Percentiles rank a stretch among this genome's conserved stretches.
Conservation (phyloP, 306 rosid species). For the Sechiopsis laciniata region DNA sequence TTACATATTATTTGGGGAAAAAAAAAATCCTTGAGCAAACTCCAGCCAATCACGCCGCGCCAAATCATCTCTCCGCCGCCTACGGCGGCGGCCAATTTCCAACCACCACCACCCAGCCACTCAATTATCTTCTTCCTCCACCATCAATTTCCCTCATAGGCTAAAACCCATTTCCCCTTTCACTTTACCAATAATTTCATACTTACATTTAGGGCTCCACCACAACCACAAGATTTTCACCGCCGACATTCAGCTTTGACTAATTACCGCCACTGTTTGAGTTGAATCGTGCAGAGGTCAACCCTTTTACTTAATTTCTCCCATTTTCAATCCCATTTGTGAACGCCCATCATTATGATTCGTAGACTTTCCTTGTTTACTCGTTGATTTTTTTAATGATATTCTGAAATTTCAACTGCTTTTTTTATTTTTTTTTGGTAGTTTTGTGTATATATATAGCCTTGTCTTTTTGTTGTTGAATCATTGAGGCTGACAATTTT, state of each 20-base stretch:
- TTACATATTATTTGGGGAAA: background rate
- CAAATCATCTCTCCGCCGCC: background rate
- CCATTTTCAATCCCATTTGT: background rate
- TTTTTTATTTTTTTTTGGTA: background rate
- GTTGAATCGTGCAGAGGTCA: slow-evolving; percentile 11
- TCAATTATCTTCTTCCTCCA: background rate
- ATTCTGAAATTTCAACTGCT: background rate
- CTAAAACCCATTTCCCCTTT: background rate
- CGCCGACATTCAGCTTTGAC: slow-evolving; percentile 1
- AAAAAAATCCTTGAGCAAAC: background rate
- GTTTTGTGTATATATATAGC: background rate
- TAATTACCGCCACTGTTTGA: background rate
- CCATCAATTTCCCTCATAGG: no score
- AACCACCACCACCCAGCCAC: background rate
- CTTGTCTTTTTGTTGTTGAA: background rate
- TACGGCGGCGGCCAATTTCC: background rate
- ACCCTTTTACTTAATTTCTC: background rate
- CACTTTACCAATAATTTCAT: background rate
- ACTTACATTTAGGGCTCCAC: no score
- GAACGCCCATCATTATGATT: background rate
- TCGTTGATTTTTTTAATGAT: background rate
- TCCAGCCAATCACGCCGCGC: slow-evolving; percentile 3
- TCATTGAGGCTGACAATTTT: slow-evolving; percentile 4
- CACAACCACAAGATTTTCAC: background rate
- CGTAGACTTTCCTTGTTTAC: slow-evolving; percentile 1